Percentiles rank a stretch among this genome's conserved stretches.
Conservation (phyloP, 2,329 filamentous ascomycete species). For the Pseudogymnoascus sp. region DNA sequence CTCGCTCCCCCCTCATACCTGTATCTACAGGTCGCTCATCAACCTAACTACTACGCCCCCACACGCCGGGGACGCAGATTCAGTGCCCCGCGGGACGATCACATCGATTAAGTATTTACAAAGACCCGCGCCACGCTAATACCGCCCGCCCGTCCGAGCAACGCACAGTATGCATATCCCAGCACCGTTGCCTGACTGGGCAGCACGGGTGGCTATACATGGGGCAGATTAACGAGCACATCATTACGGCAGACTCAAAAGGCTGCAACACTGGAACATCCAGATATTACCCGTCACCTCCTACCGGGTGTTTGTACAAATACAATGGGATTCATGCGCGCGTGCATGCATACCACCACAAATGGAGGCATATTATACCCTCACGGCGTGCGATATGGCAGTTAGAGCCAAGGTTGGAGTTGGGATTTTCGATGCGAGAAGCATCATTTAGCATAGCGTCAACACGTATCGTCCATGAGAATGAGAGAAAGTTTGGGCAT, state of each 20-base stretch:
- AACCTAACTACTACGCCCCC: neutral
- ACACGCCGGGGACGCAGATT: neutral
- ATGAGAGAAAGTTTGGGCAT: neutral
- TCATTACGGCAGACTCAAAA: neutral
- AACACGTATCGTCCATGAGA: neutral
- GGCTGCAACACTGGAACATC: neutral
- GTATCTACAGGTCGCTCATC: neutral
- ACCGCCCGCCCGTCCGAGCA: neutral
- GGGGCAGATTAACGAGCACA: neutral
- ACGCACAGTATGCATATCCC: neutral
- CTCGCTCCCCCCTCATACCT: neutral
- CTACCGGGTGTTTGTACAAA: neutral
- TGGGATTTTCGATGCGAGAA: neutral
- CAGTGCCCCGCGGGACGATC: neutral
- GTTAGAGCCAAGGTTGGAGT: neutral
- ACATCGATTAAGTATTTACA: neutral
- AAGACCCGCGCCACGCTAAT: neutral
- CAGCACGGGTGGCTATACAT: neutral
- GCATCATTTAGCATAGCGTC: neutral
- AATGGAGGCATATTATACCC: neutral
- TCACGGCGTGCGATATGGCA: neutral
- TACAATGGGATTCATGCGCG: neutral
- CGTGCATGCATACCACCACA: neutral
- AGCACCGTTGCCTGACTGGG: neutral
- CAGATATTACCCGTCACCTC: neutral